A percentile compares a stretch with the other conserved stretches of the same genome.
Evolutionary conservation across 331 rosid species (phyloP).

Genomic region (Pyracantha coccinea): DNA sequence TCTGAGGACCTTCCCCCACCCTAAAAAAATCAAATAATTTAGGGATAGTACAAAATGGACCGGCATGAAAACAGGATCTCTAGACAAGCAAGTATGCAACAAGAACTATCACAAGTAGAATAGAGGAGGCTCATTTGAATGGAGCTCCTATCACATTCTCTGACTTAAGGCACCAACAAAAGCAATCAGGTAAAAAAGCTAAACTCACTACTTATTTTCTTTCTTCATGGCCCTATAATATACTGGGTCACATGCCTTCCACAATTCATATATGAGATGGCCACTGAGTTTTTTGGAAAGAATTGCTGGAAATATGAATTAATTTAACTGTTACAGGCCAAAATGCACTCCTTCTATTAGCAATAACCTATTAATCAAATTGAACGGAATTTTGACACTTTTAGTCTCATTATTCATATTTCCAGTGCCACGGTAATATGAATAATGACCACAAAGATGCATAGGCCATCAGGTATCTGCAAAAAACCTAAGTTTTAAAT

Average conservation of each 20-base stretch:
- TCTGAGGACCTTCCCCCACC: slow-evolving; percentile 71
- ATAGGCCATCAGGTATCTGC: neutral
- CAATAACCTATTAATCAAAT: neutral
- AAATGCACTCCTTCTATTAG: neutral
- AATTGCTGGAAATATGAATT: neutral
- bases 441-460: neutral
- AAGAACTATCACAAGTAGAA: neutral
- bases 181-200: neutral
- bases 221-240: neutral
- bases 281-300: neutral
- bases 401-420: neutral
- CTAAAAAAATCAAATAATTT: slow-evolving; percentile 41
- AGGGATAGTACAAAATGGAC: slow-evolving; percentile 1
- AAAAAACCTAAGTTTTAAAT: neutral
- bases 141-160: neutral
- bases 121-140: neutral
- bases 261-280: neutral
- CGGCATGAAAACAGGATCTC: slow-evolving; percentile 3
- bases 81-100: slow-evolving; percentile 8
- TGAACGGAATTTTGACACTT: neutral
- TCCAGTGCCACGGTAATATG: neutral
- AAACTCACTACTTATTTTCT: neutral
- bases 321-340: too few species aligned
- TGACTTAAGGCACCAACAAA: neutral
- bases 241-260: neutral